Evolutionary conservation across 1,284 basidiomycete genomes (phyloP), one percentile per base, ranked within the genome.

Genomic region (Ustilago trichophora): DNA sequence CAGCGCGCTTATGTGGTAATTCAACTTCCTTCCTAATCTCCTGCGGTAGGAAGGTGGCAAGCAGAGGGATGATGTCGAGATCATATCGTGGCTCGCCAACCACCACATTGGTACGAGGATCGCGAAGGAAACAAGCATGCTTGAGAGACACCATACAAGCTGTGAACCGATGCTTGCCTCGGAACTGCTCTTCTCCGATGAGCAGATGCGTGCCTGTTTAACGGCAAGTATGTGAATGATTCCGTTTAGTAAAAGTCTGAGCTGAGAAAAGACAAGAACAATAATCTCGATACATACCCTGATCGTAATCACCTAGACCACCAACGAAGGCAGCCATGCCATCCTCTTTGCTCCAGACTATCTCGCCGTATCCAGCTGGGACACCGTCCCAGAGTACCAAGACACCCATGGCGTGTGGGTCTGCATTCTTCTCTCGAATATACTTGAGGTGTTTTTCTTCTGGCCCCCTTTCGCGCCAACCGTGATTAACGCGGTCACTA

Each of bases 321-420:
- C 62, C 65, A 38, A 75, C 68, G 33, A 72, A 67, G 3, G 71
- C 54, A 2, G 59, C 55, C 48, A 77, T 59, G 3, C 70, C 67
- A 45, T 81, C 75, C 53, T 85, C 85, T 82, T 85, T 87, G 46
- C 84, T 79, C 82, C 85, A 87, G 15, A 84, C 83, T 19, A 86
- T 55, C 75, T 87, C 87, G 13, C 80, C 71, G 52, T 87, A 87
- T 3, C 86, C 86, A 75, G 86, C 86, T 38, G 83, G 75, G 70
- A 86, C 85, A 2, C 84, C 85, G 52, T 87, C 84, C 85, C 85
- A 86, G 64, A 83, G 83, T 74, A 85, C 83, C 18, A 88, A 83
- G 16, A 85, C 78, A 9, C 85, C 84, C 22, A 86, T 54, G 25
- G 83, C 82, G 25, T 83, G 83, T 6, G 84, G 83, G 65, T 87